Conservation (phyloP, 352 stramenopile genomes). For the Globisporangium orthogonon region DNA sequence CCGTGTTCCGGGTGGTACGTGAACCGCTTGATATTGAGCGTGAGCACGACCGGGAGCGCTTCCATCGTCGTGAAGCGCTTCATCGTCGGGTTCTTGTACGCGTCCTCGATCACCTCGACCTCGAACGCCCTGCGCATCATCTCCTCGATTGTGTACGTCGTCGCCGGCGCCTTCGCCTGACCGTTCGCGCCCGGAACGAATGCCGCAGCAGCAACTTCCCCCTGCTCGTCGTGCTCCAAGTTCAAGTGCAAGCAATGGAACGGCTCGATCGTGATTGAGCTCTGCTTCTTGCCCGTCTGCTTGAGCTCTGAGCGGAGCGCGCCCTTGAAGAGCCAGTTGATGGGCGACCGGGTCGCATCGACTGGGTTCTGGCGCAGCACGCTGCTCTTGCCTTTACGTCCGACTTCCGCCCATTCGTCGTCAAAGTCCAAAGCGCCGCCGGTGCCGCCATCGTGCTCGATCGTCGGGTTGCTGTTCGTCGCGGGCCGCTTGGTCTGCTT, state of each 20-base stretch:
- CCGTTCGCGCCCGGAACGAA: constrained; percentile 35
- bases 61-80: constrained; percentile 73
- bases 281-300: constrained; percentile 63
- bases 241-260: constrained; percentile 84
- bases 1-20: constrained; percentile 77
- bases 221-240: constrained; percentile 64
- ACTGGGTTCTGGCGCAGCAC: constrained; percentile 70
- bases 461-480: constrained; percentile 10
- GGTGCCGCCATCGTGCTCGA: constrained; percentile 6
- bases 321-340: constrained; percentile 86
- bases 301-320: constrained; percentile 72
- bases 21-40: constrained; percentile 81
- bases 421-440: constrained; percentile 24
- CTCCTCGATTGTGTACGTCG: constrained; percentile 52
- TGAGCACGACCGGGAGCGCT: constrained; percentile 69
- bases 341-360: constrained; percentile 55
- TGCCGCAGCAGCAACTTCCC: constrained; percentile 13
- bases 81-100: constrained; percentile 39
- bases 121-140: constrained; percentile 76
- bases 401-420: constrained; percentile 75
- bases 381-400: constrained; percentile 69
- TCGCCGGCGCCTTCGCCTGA: constrained; percentile 20
- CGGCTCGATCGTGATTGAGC: constrained; percentile 81
- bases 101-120: constrained; percentile 67
- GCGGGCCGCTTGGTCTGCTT: constrained; percentile 45